These are phyloP conservation scores for Puccinellia tenuiflora DNA, from an alignment of 176 grass and related monocot genomes.

Conservation along the genomic window DNA sequence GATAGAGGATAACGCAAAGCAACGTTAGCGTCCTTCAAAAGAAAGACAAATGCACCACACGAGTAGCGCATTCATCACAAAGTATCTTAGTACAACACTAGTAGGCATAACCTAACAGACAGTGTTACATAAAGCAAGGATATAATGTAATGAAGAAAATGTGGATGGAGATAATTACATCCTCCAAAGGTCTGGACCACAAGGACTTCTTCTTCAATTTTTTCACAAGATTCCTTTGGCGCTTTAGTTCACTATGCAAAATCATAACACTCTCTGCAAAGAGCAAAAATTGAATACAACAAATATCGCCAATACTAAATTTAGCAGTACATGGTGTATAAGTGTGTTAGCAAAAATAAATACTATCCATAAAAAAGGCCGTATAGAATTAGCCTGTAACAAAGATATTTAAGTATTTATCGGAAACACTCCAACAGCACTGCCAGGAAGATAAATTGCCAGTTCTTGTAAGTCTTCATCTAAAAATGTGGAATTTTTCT, in stretches of 20 bases:
- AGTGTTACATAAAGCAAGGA: not conserved
- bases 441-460: not conserved
- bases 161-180: conserved; percentile 43
- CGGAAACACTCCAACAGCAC: too few relatives aligned
- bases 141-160: conserved; percentile 6
- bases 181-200: conserved; percentile 87
- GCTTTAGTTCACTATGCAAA: conserved; percentile 83
- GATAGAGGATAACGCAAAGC: conserved; percentile 5
- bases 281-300: not conserved
- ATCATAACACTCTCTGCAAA: conserved; percentile 80
- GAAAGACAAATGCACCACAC: not conserved
- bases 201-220: conserved; percentile 95
- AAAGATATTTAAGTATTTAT: not conserved
- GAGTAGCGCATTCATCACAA: not conserved
- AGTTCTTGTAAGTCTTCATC: not conserved
- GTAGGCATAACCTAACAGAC: not conserved
- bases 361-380: too few relatives aligned
- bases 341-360: too few relatives aligned
- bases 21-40: conserved; percentile 5
- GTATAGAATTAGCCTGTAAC: not conserved
- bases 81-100: not conserved
- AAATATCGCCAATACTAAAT: not conserved
- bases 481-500: not conserved
- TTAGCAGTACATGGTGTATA: not conserved
- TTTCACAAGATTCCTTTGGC: conserved; percentile 89